Evolutionary conservation across 1,139 yeast species (phyloP), one percentile per base, ranked within the genome.

Genomic region (Waltiozyma sp.): DNA sequence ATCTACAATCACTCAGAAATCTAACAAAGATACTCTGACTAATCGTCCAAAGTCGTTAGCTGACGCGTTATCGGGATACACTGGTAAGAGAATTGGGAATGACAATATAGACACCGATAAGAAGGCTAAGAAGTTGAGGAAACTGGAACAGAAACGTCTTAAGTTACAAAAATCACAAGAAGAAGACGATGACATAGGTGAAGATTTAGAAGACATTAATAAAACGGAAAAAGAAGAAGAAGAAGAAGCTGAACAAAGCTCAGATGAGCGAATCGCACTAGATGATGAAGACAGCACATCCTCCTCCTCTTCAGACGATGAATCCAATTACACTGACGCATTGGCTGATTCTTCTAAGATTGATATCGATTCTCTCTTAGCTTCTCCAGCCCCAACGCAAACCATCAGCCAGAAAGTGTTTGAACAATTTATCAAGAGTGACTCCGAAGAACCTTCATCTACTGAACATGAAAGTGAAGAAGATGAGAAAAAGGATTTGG

Each of bases 21-120:
- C 5, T 37, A 37, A 21, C n/a, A 13, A 6, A 41, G 37, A 21
- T 38, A 31, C 36, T 19, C 7, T 35, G 37, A 3, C 10, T 13
- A 35, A 35, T 19, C 62, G 64, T 48, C 73, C 73, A 4, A 61
- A 60, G 43, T 68, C 75, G 18, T 63, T 73, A 67, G 75, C 76
- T 1, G 76, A 72, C 50, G 78, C 77, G 4, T 67, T 73, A 19
- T 75, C 75, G 13, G 75, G 74, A 2, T 73, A 73, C 52, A 72
- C 77, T 1, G 77, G 76, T 14, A 68, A 67, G 53, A 68, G 66
- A 51, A 65, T 65, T 47, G 57, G 64, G 41, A 61, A 65, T 15
- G 66, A 63, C 19, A 16, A 39, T 3, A 36, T 24, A 4, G 19
- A 9, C 10, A 35, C n/a, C 4, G 43, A 37, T 4, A 44, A 38